These are phyloP conservation scores for Colletotrichum neosansevieriae DNA, from an alignment of 2,329 filamentous ascomycete species.

Conservation along the genomic window DNA sequence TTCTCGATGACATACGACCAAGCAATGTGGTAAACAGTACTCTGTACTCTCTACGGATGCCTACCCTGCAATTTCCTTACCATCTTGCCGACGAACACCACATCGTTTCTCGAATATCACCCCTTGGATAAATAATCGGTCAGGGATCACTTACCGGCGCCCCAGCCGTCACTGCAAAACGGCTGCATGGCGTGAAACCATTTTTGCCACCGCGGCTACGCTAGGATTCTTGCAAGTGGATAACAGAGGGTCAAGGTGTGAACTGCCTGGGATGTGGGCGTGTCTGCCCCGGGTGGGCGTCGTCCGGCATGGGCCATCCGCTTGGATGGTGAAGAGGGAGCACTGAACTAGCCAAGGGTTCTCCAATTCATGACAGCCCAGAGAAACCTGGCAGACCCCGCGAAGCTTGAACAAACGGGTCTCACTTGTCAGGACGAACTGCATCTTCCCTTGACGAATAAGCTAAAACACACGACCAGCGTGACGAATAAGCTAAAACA, in stretches of 20 bases:
- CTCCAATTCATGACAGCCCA: slow-evolving; percentile 29
- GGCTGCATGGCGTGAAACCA: slow-evolving; percentile 17
- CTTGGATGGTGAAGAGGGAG: slow-evolving; percentile 33
- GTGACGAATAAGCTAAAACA: slow-evolving; percentile 20
- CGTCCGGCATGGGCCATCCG: slow-evolving; percentile 37
- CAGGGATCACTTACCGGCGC: slow-evolving; percentile 12
- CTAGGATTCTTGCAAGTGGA: slow-evolving; percentile 13
- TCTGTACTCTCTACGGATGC: not conserved
- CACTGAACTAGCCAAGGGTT: slow-evolving; percentile 26
- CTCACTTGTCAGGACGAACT: slow-evolving; percentile 31
- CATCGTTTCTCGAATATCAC: not conserved
- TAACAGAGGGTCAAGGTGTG: slow-evolving; percentile 18
- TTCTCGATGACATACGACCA: not conserved
- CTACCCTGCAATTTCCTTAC: slow-evolving; percentile 20
- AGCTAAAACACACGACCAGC: slow-evolving; percentile 29
- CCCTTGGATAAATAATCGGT: slow-evolving; percentile 8
- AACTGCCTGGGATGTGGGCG: slow-evolving; percentile 30
- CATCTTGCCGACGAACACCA: slow-evolving; percentile 4
- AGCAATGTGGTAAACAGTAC: slow-evolving; percentile 6
- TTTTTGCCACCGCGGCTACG: slow-evolving; percentile 28
- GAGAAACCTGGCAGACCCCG: slow-evolving; percentile 37
- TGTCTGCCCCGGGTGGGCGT: slow-evolving; percentile 34
- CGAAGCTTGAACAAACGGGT: slow-evolving; percentile 38
- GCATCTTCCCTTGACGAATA: slow-evolving; percentile 23
- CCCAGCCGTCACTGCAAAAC: slow-evolving; percentile 21